Percentiles rank a stretch among this genome's conserved stretches.
phyloP scores from a whole-genome alignment of 2,329 filamentous ascomycete species.

The Xylariaceae sp. region DNA sequence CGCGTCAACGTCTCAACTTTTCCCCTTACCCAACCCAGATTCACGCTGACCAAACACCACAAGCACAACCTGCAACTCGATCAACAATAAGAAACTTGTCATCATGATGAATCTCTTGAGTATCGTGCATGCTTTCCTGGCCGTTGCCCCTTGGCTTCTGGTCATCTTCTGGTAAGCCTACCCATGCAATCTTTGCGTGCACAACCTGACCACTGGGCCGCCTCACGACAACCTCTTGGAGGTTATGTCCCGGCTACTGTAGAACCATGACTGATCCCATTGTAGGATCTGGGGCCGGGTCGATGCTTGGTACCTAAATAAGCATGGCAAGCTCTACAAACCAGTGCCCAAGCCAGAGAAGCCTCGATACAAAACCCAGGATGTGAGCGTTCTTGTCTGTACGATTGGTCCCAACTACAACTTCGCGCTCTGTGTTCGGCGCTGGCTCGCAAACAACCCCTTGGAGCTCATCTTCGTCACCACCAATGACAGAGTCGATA shows the following conservation, averaged over 20 bases:
- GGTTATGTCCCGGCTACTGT: neutral
- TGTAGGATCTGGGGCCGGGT: neutral
- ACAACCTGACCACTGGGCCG: too few species aligned
- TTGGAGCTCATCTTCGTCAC: conserved; percentile 26
- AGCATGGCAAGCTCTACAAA: neutral
- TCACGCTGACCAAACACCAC: too few species aligned
- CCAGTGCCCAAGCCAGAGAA: neutral
- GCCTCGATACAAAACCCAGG: conserved; percentile 7
- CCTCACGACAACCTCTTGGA: neutral
- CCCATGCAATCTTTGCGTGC: too few species aligned
- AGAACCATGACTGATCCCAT: neutral
- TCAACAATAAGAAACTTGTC: too few species aligned
- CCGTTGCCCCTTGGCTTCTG: neutral
- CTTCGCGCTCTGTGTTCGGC: conserved; percentile 42
- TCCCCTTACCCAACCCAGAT: too few species aligned
- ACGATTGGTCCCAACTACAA: conserved; percentile 34
- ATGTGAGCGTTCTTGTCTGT: conserved; percentile 25
- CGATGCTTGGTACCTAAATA: neutral
- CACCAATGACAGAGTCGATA: neutral
- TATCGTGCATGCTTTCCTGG: neutral
- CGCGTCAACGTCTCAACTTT: too few species aligned
- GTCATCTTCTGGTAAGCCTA: neutral
- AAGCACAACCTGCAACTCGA: too few species aligned
- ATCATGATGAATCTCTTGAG: too few species aligned
- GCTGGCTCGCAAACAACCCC: conserved; percentile 43